These are phyloP conservation scores for Podosphaera xanthii DNA, from an alignment of 2,329 filamentous ascomycete genomes.

Conservation along the genomic window DNA sequence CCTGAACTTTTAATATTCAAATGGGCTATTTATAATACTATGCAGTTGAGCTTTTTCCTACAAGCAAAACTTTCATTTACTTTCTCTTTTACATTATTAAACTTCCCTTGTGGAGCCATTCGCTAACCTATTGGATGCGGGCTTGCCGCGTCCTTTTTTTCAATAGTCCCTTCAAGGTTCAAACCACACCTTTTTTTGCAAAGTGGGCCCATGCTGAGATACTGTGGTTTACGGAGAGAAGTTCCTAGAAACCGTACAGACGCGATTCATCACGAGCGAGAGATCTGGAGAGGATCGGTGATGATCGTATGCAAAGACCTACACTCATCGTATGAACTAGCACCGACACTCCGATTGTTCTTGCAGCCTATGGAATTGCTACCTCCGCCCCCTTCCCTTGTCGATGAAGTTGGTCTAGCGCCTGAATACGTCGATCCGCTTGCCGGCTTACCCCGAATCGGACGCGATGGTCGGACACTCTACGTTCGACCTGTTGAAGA, in stretches of 20 bases:
- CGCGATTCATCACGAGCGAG: slow-evolving; percentile 26
- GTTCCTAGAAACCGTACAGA: slow-evolving; percentile 18
- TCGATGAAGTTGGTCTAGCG: slow-evolving; percentile 41
- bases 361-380: slow-evolving; percentile 66
- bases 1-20: too few relatives aligned
- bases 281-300: slow-evolving; percentile 79
- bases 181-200: slow-evolving; percentile 66
- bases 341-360: slow-evolving; percentile 67
- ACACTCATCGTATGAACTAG: slow-evolving; percentile 59
- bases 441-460: slow-evolving; percentile 67
- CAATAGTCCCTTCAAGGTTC: slow-evolving; percentile 40
- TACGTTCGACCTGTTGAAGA: slow-evolving; percentile 82
- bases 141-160: slow-evolving; percentile 15
- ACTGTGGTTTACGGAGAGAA: slow-evolving; percentile 60
- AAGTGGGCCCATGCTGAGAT: slow-evolving; percentile 75
- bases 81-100: neutral
- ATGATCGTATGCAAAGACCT: slow-evolving; percentile 88
- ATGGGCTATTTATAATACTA: too few relatives aligned
- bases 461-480: slow-evolving; percentile 61
- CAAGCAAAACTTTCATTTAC: neutral
- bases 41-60: neutral
- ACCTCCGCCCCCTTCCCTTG: slow-evolving; percentile 49
- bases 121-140: slow-evolving; percentile 18
- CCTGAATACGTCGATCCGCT: slow-evolving; percentile 77
- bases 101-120: slow-evolving; percentile 8